Evolutionary conservation across 495 filamentous ascomycete species (phyloP).

Genomic region (Daldinia concentrica): DNA sequence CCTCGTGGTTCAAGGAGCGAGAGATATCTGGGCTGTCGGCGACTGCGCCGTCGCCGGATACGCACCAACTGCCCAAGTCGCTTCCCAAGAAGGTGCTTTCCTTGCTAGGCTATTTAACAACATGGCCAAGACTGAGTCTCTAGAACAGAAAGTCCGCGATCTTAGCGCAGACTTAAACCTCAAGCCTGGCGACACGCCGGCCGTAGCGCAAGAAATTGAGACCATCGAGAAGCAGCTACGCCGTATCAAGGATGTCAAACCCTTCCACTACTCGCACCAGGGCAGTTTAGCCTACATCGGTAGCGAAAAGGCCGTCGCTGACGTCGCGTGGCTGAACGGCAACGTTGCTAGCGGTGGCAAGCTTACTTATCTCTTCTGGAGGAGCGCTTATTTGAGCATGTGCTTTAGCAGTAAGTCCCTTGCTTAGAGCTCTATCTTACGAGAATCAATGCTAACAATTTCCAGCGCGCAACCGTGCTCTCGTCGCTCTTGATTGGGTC

Average conservation of each 20-base stretch:
- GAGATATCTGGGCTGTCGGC: slow-evolving; percentile 86
- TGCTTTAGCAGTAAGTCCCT: slow-evolving; percentile 91
- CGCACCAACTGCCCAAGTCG: slow-evolving; percentile 96
- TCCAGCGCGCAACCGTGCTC: slow-evolving; percentile 84
- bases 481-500: slow-evolving; percentile 93
- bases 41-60: slow-evolving; percentile 97
- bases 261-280: slow-evolving; percentile 98
- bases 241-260: slow-evolving; percentile 90
- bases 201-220: slow-evolving; percentile 80
- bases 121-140: slow-evolving; percentile 87
- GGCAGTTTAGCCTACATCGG: slow-evolving; percentile 97
- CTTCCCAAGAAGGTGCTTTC: slow-evolving; percentile 94
- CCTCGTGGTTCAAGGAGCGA: slow-evolving; percentile 94
- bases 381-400: slow-evolving; percentile 98
- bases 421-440: slow-evolving; percentile 4
- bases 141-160: slow-evolving; percentile 77
- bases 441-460: slow-evolving; percentile 26
- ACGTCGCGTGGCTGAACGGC: slow-evolving; percentile 96
- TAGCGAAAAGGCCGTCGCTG: slow-evolving; percentile 95
- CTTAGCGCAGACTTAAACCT: slow-evolving; percentile 62
- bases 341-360: slow-evolving; percentile 89
- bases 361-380: slow-evolving; percentile 92
- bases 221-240: slow-evolving; percentile 83
- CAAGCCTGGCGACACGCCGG: slow-evolving; percentile 65
- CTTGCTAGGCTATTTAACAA: slow-evolving; percentile 96